A percentile compares a stretch with the other conserved stretches of the same genome.
phyloP scores from a whole-genome alignment of 371 early-diverging fungal species.

The Mortierella sp. region DNA sequence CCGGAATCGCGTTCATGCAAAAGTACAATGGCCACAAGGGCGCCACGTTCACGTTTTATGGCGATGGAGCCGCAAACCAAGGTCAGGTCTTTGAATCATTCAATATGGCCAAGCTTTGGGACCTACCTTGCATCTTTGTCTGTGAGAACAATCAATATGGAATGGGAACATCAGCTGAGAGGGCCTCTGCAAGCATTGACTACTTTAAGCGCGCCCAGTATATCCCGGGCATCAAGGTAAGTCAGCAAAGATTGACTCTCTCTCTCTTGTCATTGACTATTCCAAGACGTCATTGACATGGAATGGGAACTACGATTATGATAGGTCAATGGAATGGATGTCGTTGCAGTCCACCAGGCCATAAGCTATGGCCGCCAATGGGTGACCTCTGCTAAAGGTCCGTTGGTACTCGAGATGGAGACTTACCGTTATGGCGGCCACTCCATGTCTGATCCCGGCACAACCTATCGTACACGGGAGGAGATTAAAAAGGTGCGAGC shows the following conservation, averaged over 20 bases:
- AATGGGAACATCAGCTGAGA: conserved; percentile 96
- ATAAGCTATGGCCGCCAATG: conserved; percentile 87
- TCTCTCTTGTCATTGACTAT: background rate
- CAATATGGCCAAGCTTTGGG: conserved; percentile 99
- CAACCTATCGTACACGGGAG: conserved; percentile 98
- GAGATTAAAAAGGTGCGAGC: conserved; percentile 97
- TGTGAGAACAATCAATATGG: conserved; percentile 99
- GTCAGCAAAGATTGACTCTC: background rate
- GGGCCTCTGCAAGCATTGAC: conserved; percentile 92
- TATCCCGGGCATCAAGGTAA: conserved; percentile 95
- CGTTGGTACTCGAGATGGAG: conserved; percentile 96
- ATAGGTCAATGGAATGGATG: conserved; percentile 94
- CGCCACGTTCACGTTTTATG: conserved; percentile 94
- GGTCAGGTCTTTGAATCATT: conserved; percentile 99
- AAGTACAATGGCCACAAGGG: conserved; percentile 87
- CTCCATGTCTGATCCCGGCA: conserved; percentile 99
- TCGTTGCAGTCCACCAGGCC: conserved; percentile 91
- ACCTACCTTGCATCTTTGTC: conserved; percentile 95
- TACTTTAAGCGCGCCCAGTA: conserved; percentile 97
- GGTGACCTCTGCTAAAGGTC: conserved; percentile 89
- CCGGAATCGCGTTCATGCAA: conserved; percentile 97
- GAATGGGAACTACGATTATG: background rate
- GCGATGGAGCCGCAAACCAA: conserved; percentile 99
- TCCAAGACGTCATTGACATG: no score
- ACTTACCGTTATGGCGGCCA: conserved; percentile 99